These are phyloP conservation scores for Penicillium sp. DNA, from an alignment of 2,329 filamentous ascomycete genomes.

Conservation along the genomic window DNA sequence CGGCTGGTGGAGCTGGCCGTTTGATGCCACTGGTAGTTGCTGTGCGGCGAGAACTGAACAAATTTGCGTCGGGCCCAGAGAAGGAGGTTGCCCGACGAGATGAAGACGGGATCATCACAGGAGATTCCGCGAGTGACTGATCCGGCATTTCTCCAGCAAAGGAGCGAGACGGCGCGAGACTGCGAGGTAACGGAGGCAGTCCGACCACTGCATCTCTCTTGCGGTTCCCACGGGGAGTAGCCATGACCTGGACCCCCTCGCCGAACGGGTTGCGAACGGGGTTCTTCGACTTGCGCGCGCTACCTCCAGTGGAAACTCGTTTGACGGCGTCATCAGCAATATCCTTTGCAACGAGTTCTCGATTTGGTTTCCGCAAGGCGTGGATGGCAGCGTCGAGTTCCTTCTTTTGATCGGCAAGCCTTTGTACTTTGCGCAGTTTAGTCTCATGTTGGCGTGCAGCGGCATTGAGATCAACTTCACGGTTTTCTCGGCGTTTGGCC, in stretches of 20 bases:
- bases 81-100: slow-evolving; percentile 32
- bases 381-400: slow-evolving; percentile 54
- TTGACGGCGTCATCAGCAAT: slow-evolving; percentile 49
- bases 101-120: slow-evolving; percentile 39
- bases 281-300: slow-evolving; percentile 45
- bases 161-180: slow-evolving; percentile 30
- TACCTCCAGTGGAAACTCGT: slow-evolving; percentile 33
- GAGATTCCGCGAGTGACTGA: slow-evolving; percentile 33
- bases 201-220: slow-evolving; percentile 35
- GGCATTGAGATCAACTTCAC: slow-evolving; percentile 54
- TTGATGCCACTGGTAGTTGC: slow-evolving; percentile 3
- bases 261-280: slow-evolving; percentile 46
- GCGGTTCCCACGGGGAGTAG: slow-evolving; percentile 48
- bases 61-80: slow-evolving; percentile 26
- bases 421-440: slow-evolving; percentile 52
- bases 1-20: slow-evolving; percentile 8
- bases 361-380: slow-evolving; percentile 52
- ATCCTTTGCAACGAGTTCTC: slow-evolving; percentile 50
- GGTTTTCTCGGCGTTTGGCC: slow-evolving; percentile 50
- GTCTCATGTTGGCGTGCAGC: slow-evolving; percentile 49
- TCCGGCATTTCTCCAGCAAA: slow-evolving; percentile 33
- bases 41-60: slow-evolving; percentile 16
- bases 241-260: slow-evolving; percentile 54
- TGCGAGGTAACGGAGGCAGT: slow-evolving; percentile 33
- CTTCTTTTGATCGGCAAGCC: slow-evolving; percentile 51